Base-by-base conservation (phyloP, 83 land plant species). In the Larix sibirica region DNA sequence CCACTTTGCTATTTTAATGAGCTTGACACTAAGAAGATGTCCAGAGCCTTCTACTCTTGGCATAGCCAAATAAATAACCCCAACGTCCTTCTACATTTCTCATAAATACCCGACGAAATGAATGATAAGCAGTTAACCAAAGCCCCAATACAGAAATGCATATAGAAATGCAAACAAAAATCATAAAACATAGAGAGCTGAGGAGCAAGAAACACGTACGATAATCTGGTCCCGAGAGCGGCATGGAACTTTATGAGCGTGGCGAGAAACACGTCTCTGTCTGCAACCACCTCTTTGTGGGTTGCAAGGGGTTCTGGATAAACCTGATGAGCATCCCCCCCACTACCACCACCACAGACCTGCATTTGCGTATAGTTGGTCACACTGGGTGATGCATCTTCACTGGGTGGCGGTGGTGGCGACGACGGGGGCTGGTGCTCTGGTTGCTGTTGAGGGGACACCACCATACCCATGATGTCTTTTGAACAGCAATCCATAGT, bases 221-320 rank as follows among this genome's bases (percentile, higher is more conserved):
- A 71, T 40, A 71, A 40, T 71, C n/a, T 71, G 21, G 76, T 71
- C 12, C 76, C 76, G 7, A 71, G 76, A 40, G 76, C 76, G 54
- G 76, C 76, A 71, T 71, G 76, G 42, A 71, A 70, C 50, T 40
- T 40, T 6, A 21, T 33, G 23, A 70, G 75, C 4, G 74, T 69
- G 42, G 44, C 14, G n/a, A 36, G 31, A 16, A 69, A 69, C 74
- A 69, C 28, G 17, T 69, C 74, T 69, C 44, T 69, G 74, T 69
- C 5, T 69, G 38, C 74, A 26, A 69, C 5, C n/a, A 69, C 75
- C 4, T 70, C 75, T 2, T 6, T 20, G 23, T 70, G 75, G 40
- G 20, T 38, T 38, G 50, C 75, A 70, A 70, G 47, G 40, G 75
- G 10, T 40, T 70, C 75, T 36, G 75, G 75, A 70, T 70, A 70